Evolutionary conservation across 2,329 filamentous ascomycete species (phyloP), one percentile per base, ranked within the genome.

Genomic region (Dothideomycetes sp.): DNA sequence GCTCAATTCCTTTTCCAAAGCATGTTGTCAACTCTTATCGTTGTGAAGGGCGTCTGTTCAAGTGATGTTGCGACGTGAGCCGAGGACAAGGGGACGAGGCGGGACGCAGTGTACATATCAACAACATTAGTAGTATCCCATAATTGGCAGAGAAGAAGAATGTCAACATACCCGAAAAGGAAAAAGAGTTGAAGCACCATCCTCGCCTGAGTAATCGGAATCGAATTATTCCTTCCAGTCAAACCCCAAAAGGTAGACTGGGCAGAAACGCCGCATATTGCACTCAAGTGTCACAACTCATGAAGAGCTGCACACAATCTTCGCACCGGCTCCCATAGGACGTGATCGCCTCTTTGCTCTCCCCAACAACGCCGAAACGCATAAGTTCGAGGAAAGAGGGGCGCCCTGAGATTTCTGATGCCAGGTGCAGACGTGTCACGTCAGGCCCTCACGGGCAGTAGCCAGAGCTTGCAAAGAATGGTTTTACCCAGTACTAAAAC

Each of bases 121-220:
- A n/a, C n/a, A n/a, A n/a, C n/a, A n/a, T n/a, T n/a, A n/a, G n/a
- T n/a, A n/a, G n/a, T n/a, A n/a, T n/a, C n/a, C n/a, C n/a, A n/a
- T n/a, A n/a, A n/a, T n/a, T n/a, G n/a, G n/a, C n/a, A n/a, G n/a
- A n/a, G n/a, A n/a, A n/a, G n/a, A n/a, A n/a, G n/a, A n/a, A n/a
- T n/a, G n/a, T n/a, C n/a, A n/a, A n/a, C n/a, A n/a, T n/a, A n/a
- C n/a, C 61, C 65, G 47, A 49, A 51, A 61, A 60, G 63, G 67
- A 65, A 60, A 66, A 61, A 61, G 60, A 56, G 47, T 47, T 67
- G 75, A 80, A 81, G 76, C 79, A 77, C 76, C 80, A 74, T 77
- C 80, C 81, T 75, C 78, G 74, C 73, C 80, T 82, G 81, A 85
- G 77, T 87, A 80, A 88, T 86, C 82, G 80, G 83, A 87, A 87